These are phyloP conservation scores for Fistulifera solaris DNA, from an alignment of 108 stramenopile genomes.

Conservation along the genomic window DNA sequence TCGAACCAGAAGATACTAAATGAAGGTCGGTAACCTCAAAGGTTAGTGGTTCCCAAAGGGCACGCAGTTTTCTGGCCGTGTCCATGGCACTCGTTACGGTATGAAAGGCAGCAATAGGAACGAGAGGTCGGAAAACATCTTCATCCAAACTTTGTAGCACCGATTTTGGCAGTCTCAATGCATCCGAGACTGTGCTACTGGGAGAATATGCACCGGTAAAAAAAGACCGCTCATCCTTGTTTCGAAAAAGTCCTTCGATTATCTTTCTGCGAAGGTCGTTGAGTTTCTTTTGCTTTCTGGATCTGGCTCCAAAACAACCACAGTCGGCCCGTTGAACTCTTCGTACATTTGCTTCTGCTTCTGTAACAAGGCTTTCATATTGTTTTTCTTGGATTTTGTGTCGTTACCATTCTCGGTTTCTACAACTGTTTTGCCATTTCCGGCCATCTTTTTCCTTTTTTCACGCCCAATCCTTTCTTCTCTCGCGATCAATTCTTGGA, in stretches of 20 bases:
- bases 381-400: neutral
- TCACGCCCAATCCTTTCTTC: constrained; percentile 38
- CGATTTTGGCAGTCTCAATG: neutral
- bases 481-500: constrained; percentile 32
- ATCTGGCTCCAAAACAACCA: constrained; percentile 64
- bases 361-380: neutral
- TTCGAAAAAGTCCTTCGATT: constrained; percentile 21
- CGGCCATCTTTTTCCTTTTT: constrained; percentile 18
- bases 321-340: constrained; percentile 58
- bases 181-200: neutral
- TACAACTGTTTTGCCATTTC: neutral
- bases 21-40: constrained; percentile 63
- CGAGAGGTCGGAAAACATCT: constrained; percentile 41
- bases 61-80: constrained; percentile 51
- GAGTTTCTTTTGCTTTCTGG: constrained; percentile 37
- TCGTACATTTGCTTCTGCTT: constrained; percentile 11
- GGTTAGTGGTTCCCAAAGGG: constrained; percentile 53
- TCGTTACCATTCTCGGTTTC: too few species aligned
- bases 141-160: constrained; percentile 27
- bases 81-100: constrained; percentile 43
- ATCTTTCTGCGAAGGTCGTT: constrained; percentile 38
- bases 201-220: neutral
- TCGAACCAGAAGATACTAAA: constrained; percentile 28
- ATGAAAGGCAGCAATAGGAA: constrained; percentile 56
- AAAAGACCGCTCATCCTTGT: neutral